Evolutionary conservation across 768 basidiomycete species (phyloP), one percentile per base, ranked within the genome.

Genomic region (Amanita rubescens): DNA sequence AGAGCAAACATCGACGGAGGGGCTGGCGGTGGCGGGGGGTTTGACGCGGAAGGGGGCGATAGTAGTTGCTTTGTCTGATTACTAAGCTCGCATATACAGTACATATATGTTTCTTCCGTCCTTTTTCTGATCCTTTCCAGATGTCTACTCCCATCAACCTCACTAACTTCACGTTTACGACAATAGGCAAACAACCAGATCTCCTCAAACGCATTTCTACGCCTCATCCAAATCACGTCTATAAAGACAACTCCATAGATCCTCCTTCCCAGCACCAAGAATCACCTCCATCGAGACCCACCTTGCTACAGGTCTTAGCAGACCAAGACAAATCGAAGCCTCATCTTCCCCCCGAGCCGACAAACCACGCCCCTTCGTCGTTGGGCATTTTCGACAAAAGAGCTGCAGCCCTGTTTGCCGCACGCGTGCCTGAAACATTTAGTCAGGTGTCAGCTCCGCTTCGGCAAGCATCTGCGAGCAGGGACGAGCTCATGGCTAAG

Each of bases 121-220:
- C n/a, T n/a, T n/a, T 32, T 30, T 15, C 46, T 2, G 27, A n/a
- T n/a, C 15, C 14, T 15, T 11, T 34, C 32, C 15, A 15, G 11
- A 17, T 19, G 45, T 46, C 22, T 25, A 3, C 34, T 53, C 8
- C 35, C 43, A 12, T 72, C 78, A 3, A 69, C 63, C 57, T 71
- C n/a, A 62, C 68, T 50, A 72, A 30, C 27, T 30, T 83, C 61
- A 69, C 67, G 24, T 85, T 84, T 61, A 63, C 58, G 10, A 73
- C 65, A 3, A 85, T 85, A 37, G 82, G 82, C 25, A 74, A 78
- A 59, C 65, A 69, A 55, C 81, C 82, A 0, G 65, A 69, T 12
- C 67, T 85, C 17, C 69, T 84, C 24, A 73, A 70, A 56, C 78
- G 83, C 20, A 68, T 84, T 33, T 71, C 76, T 30, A 61, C 63